Evolutionary conservation across 2,329 filamentous ascomycete genomes (phyloP).

Genomic region (Dactylonectria macrodidyma): DNA sequence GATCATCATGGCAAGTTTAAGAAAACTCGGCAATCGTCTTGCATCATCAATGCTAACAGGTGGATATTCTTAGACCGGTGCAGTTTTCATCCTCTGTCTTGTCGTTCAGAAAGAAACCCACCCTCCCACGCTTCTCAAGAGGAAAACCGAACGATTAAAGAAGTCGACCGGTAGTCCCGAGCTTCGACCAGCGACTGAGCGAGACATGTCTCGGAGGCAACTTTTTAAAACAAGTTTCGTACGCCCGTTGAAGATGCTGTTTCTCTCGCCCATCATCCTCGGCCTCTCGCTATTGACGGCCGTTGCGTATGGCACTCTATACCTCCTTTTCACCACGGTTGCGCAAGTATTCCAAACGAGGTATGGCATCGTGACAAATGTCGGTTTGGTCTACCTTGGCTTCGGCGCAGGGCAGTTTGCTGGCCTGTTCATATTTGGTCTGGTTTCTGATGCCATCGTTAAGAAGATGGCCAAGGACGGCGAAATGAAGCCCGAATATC

Average conservation of each 20-base stretch:
- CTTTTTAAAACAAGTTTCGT: slow-evolving; percentile 52
- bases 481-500: slow-evolving; percentile 37
- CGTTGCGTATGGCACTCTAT: slow-evolving; percentile 68
- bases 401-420: slow-evolving; percentile 53
- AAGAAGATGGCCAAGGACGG: slow-evolving; percentile 28
- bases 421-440: slow-evolving; percentile 24
- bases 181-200: not conserved
- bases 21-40: not conserved
- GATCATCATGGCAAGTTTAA: slow-evolving; percentile 53
- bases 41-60: not conserved
- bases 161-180: slow-evolving; percentile 54
- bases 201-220: slow-evolving; percentile 59
- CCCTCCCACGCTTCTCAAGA: slow-evolving; percentile 61
- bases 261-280: slow-evolving; percentile 61
- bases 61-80: not conserved
- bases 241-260: slow-evolving; percentile 65
- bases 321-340: slow-evolving; percentile 68
- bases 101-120: slow-evolving; percentile 21
- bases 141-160: slow-evolving; percentile 61
- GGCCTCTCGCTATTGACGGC: slow-evolving; percentile 64
- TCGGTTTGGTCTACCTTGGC: slow-evolving; percentile 63
- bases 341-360: slow-evolving; percentile 60
- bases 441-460: slow-evolving; percentile 31
- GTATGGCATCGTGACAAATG: slow-evolving; percentile 49
- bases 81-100: slow-evolving; percentile 7